Evolutionary conservation across 768 basidiomycete species (phyloP), one percentile per base, ranked within the genome.

Genomic region (Hemileccinum impolitum): DNA sequence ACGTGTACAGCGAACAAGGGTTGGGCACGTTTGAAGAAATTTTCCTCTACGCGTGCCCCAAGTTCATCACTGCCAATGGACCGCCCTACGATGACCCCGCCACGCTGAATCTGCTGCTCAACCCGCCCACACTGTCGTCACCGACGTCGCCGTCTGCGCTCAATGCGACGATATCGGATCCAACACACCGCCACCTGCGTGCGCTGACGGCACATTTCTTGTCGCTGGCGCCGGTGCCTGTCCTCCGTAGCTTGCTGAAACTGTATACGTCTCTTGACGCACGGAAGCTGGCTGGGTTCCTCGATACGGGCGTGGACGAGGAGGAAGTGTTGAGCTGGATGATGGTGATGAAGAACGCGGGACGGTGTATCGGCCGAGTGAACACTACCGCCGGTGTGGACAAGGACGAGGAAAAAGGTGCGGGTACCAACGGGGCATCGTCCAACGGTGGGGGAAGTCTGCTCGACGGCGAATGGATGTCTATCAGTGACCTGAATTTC

Each of bases 241-340:
- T 91, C 2, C 77, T 96, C 18, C 80, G 93, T 44, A 91, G 89
- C 65, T 85, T 98, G 79, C 71, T 99, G 58, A 94, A 96, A 69
- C 75, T 99, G 55, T 99, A 99, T 73, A 94, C 94, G 6, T 90
- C 87, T 42, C 81, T 99, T 45, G 94, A 91, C 52, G 85, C 94
- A 13, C 81, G 81, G 63, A 97, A 97, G 71, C 79, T 99, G 23
- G 87, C 94, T 1, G 85, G 84, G 57, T 96, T 98, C 79, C 73
- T 95, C 39, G 91, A 93, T 52, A 43, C 60, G 2, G 67, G 64
- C 0, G 82, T 81, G 38, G 89, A 90, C 55, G 95, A 97, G 70
- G 95, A 98, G 64, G 88, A 90, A 67, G 86, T 97, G 62, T 77
- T 99, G 50, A 89, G 94, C 70, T 90, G 95, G 78, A 81, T 98